Evolutionary conservation across 257 asterid species (phyloP).

Genomic region (Verbena officinalis): DNA sequence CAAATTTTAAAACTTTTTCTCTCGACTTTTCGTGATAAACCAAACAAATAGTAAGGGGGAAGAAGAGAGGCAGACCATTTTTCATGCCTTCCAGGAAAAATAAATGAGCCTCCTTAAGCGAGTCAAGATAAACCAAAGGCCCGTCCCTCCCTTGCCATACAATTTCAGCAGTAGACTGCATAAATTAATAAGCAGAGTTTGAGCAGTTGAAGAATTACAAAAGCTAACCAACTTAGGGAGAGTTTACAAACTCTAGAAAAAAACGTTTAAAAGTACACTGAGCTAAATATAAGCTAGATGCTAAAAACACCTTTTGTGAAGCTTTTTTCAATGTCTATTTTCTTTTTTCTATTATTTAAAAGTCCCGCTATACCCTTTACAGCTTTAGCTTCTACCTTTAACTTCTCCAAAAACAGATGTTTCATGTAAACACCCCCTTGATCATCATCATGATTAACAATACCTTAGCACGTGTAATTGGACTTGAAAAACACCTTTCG

Average conservation of each 20-base stretch:
- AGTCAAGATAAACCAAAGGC: conserved; percentile 75
- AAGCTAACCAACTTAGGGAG: too few relatives aligned
- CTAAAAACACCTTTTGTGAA: too few relatives aligned
- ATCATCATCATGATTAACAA: background rate
- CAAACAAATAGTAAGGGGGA: background rate
- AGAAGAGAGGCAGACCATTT: conserved; percentile 58
- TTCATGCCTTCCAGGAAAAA: conserved; percentile 76
- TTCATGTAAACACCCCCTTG: too few relatives aligned
- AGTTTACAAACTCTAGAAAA: too few relatives aligned
- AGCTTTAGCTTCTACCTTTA: too few relatives aligned
- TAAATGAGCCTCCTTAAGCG: conserved; percentile 77
- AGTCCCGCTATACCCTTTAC: too few relatives aligned
- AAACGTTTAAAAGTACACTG: too few relatives aligned
- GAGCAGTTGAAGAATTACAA: conserved; percentile 19
- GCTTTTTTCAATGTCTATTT: too few relatives aligned
- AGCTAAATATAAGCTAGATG: background rate
- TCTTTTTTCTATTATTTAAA: too few relatives aligned
- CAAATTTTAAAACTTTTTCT: background rate
- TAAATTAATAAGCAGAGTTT: conserved; percentile 8
- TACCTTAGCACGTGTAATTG: conserved; percentile 86
- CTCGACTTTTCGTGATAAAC: too few relatives aligned
- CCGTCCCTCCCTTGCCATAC: conserved; percentile 72
- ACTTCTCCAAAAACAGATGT: too few relatives aligned
- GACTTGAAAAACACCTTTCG: conserved; percentile 80
- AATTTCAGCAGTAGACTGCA: conserved; percentile 82